Base-by-base conservation (phyloP, 2,329 filamentous ascomycete genomes). In the Talaromyces sp. region DNA sequence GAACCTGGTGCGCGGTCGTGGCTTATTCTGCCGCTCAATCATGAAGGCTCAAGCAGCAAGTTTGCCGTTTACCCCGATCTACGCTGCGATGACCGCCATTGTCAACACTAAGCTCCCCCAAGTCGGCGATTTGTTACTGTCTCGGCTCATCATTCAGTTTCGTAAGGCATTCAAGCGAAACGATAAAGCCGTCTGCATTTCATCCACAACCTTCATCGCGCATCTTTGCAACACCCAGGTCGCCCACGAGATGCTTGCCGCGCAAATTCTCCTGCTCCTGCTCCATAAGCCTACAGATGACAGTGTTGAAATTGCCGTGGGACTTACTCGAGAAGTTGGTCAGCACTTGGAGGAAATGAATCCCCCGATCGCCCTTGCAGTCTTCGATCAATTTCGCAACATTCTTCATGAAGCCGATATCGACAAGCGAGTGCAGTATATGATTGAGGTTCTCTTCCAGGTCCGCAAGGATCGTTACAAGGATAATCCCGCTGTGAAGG, bases 31-130 rank as follows among this genome's bases (percentile, higher is more conserved):
- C 75, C 85, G 94, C 59, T 93, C 90, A 64, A 94, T 99, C 67
- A 96, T 97, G 91, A 97, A 97, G 78, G 94, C 94, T 0, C 94
- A 99, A 77, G 91, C 93, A 13, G 91, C 93, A 9, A 95, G 90
- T 80, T 82, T 97, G 71, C 92, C 93, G 0, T 99, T 97, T 67
- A 97, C 94, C 0, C 90, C 93, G 9, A 96, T 99, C 56, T 96
- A 97, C 66, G 94, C 93, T 11, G 90, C 92, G 44, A 95, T 97
- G 87, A 91, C 87, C 1, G 91, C 94, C 33, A 95, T 97, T 65
- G 91, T 97, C 70, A 99, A 99, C 71, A 97, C 94, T 13, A 99
- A 99, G 74, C 79, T 99, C 54, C 94, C 94, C 1, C 89, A 94
- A 70, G 91, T 97, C 24, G 94, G 94, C 54, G 93, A 99, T 75